phyloP scores from a whole-genome alignment of 2,329 filamentous ascomycete genomes.

The Aspergillus aculeatinus region DNA sequence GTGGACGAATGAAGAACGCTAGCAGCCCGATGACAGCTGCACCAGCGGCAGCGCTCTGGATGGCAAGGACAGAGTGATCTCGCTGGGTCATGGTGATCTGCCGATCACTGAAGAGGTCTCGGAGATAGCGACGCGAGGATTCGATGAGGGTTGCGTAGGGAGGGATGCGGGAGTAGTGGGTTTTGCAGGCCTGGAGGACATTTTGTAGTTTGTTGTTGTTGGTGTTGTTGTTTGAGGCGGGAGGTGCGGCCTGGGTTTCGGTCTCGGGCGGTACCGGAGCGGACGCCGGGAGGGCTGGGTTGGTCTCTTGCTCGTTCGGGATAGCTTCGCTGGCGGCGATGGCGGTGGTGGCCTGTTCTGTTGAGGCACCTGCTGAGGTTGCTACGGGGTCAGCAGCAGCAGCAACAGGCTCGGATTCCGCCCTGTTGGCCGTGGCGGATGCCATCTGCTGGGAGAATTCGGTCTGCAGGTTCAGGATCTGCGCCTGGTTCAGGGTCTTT shows the following conservation, averaged over 20 bases:
- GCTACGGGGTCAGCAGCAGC: not conserved
- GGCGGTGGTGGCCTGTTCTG: slow-evolving; percentile 1
- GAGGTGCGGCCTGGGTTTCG: not conserved
- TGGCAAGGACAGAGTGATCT: slow-evolving; percentile 67
- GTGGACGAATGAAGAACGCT: slow-evolving; percentile 51
- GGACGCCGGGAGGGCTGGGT: not conserved
- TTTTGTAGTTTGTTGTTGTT: slow-evolving; percentile 4
- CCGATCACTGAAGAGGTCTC: slow-evolving; percentile 66
- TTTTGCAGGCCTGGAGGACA: slow-evolving; percentile 21
- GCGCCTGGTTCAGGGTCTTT: slow-evolving; percentile 40
- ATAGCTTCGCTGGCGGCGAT: not conserved
- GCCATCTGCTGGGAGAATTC: slow-evolving; percentile 2
- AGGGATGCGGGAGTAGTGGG: slow-evolving; percentile 25
- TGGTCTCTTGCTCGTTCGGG: not conserved
- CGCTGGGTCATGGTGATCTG: slow-evolving; percentile 64
- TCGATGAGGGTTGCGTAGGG: slow-evolving; percentile 33
- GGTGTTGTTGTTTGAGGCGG: not conserved
- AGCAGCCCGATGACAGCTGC: slow-evolving; percentile 58
- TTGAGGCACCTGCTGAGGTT: slow-evolving; percentile 4
- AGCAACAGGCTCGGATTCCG: not conserved
- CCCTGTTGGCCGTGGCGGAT: not conserved
- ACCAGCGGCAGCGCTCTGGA: slow-evolving; percentile 68
- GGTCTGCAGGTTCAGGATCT: slow-evolving; percentile 6
- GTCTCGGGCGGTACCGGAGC: not conserved
- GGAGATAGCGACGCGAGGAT: slow-evolving; percentile 51